Evolutionary conservation across 208 protist species (phyloP), one percentile per base, ranked within the genome.

Genomic region (Acanthamoeba healyi): DNA sequence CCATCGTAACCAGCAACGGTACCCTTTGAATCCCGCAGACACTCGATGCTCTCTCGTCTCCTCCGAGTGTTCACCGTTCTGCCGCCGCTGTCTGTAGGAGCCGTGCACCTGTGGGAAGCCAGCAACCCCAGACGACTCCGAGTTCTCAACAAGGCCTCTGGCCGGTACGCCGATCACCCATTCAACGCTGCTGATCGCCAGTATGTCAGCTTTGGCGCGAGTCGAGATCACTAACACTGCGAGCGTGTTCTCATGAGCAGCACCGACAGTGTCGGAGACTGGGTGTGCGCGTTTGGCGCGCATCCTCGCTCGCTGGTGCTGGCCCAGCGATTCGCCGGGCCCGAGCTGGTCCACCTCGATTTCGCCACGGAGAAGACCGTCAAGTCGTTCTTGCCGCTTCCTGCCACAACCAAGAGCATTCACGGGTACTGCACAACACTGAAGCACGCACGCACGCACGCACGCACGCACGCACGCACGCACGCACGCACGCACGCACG

Each of bases 51-150:
- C 12, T 65, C 56, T 65, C 26, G 56, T 17, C 56, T 9, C 15
- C 7, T 22, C n/a, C 5, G 4, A 65, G 10, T 17, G 24, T 17
- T 22, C 3, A 6, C 26, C 4, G 3, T 4, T 65, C 15, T 65
- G n/a, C 26, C 56, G 5, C 15, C 4, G 56, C 9, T 2, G 2
- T 17, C 7, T 2, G 32, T 22, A 82, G 72, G 72, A 9, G 36
- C 72, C 4, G 40, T 82, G 1, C 42, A 51, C 26, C n/a, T 82
- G 72, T 82, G 72, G 72, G 72, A 82, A 82, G 72, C 72, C 22
- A 29, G 19, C 72, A 42, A 82, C 19, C 72, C 72, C 3, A 4
- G n/a, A 7, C 72, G 72, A 29, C 19, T 82, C 12, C 72, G 72
- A 2, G 38, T 82, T 2, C 2, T 82, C 6, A 22, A 12, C 17